Evolutionary conservation across 2,329 filamentous ascomycete species (phyloP).

Genomic region (Exophiala alcalophila): DNA sequence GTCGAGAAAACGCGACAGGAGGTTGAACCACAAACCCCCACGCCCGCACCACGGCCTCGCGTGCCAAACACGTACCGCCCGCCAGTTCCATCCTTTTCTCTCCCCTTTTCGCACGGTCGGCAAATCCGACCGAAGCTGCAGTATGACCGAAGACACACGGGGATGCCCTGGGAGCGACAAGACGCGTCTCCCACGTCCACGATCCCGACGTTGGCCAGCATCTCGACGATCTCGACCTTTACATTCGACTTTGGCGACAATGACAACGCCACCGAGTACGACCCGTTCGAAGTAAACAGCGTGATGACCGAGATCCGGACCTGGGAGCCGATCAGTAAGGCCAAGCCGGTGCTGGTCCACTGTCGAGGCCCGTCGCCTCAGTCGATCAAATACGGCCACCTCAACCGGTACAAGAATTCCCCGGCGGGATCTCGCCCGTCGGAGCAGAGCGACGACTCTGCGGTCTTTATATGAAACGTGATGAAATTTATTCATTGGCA

Average conservation of each 20-base stretch:
- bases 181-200: constrained; percentile 9
- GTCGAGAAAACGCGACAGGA: constrained; percentile 2
- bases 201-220: constrained; percentile 17
- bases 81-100: constrained; percentile 17
- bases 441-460: no score
- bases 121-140: constrained; percentile 15
- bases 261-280: constrained; percentile 17
- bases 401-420: constrained; percentile 1
- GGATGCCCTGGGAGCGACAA: background rate
- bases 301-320: constrained; percentile 16
- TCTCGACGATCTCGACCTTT: constrained; percentile 21
- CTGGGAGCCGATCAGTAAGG: constrained; percentile 16
- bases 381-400: constrained; percentile 19
- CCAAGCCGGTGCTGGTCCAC: constrained; percentile 18
- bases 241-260: constrained; percentile 15
- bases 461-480: no score
- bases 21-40: constrained; percentile 12
- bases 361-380: constrained; percentile 16
- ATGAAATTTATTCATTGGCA: no score
- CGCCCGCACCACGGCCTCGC: constrained; percentile 11
- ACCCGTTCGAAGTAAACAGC: constrained; percentile 12
- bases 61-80: constrained; percentile 1
- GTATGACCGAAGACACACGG: background rate
- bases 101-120: constrained; percentile 16
- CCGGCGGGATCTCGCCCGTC: no score